phyloP scores from a whole-genome alignment of 805 yeast species.

The Barnettozyma salicaria region DNA sequence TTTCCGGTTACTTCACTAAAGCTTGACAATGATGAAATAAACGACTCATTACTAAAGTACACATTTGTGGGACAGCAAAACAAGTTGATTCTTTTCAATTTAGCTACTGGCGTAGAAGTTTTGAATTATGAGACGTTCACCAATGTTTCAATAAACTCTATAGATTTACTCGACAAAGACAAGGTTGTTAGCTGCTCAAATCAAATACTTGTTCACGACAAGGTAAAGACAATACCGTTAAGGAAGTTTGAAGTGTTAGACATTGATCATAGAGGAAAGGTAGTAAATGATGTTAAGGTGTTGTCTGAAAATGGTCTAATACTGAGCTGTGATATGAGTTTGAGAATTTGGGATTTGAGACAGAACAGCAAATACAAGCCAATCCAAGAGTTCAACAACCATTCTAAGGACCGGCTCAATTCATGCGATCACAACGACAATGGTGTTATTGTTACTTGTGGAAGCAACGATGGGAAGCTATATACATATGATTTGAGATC shows the following conservation, averaged over 20 bases:
- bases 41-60: conserved; percentile 1
- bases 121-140: conserved; percentile 7
- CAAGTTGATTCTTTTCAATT: conserved; percentile 3
- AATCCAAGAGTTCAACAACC: conserved; percentile 28
- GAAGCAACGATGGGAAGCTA: conserved; percentile 23
- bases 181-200: conserved; percentile 14
- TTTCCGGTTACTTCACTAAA: not conserved
- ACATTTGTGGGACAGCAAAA: conserved; percentile 11
- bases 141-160: conserved; percentile 9
- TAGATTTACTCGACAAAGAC: conserved; percentile 8
- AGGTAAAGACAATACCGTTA: conserved; percentile 5
- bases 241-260: conserved; percentile 8
- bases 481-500: conserved; percentile 20
- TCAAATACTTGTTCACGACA: conserved; percentile 14
- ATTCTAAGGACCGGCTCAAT: conserved; percentile 28
- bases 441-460: conserved; percentile 8
- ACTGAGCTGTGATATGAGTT: conserved; percentile 19
- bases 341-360: conserved; percentile 15
- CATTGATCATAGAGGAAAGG: conserved; percentile 8
- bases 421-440: conserved; percentile 8
- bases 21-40: not conserved
- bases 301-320: conserved; percentile 14
- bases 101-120: conserved; percentile 1
- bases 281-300: conserved; percentile 9
- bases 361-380: conserved; percentile 24